phyloP scores from a whole-genome alignment of 441 rosid species.

The Gossypium lobatum region DNA sequence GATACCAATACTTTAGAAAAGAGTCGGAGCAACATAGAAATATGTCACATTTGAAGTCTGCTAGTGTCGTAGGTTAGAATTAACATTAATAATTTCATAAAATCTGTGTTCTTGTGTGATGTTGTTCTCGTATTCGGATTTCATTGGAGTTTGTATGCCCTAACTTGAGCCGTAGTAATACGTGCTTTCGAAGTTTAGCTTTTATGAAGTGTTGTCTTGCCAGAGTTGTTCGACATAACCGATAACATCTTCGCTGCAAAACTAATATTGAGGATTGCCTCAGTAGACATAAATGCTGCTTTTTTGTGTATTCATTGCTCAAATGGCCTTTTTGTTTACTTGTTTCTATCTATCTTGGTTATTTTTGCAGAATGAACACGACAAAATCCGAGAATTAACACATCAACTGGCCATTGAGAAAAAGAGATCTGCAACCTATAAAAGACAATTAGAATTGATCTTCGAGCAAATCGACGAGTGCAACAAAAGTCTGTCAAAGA shows the following conservation, averaged over 20 bases:
- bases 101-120: not conserved
- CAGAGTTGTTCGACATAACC: not conserved
- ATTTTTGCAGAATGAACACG: slow-evolving; percentile 71
- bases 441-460: slow-evolving; percentile 80
- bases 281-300: not conserved
- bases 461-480: slow-evolving; percentile 89
- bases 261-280: not conserved
- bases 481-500: slow-evolving; percentile 70
- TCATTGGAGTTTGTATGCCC: not conserved
- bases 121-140: not conserved
- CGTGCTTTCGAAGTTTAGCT: not conserved
- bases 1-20: not conserved
- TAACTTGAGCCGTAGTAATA: not conserved
- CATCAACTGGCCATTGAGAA: slow-evolving; percentile 88
- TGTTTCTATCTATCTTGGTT: not conserved
- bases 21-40: not conserved
- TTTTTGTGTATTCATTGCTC: not conserved
- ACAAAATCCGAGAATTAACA: slow-evolving; percentile 74
- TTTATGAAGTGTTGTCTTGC: not conserved
- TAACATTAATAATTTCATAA: not conserved
- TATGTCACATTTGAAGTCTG: not conserved
- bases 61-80: not conserved
- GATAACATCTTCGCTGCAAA: not conserved
- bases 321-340: not conserved
- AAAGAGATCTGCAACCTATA: slow-evolving; percentile 80